These are phyloP conservation scores for Citrus inodora DNA, from an alignment of 345 rosid species.

Conservation along the genomic window DNA sequence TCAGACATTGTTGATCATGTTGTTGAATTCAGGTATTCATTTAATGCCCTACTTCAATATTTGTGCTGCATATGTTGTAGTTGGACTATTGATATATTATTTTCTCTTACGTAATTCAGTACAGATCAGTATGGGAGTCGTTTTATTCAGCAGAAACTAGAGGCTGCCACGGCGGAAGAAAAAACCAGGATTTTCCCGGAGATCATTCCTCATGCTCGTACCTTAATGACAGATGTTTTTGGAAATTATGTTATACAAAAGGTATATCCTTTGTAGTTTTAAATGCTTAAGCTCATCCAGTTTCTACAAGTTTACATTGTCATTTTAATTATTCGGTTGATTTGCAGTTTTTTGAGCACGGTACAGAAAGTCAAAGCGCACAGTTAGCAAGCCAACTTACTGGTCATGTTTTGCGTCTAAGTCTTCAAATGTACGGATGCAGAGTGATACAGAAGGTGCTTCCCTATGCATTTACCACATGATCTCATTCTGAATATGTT, in stretches of 20 bases:
- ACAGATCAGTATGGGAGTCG: conserved; percentile 95
- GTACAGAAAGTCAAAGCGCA: conserved; percentile 69
- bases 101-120: conserved; percentile 45
- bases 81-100: conserved; percentile 11
- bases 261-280: conserved; percentile 31
- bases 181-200: conserved; percentile 79
- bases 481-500: background rate
- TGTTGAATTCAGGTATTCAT: conserved; percentile 79
- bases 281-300: background rate
- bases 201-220: conserved; percentile 70
- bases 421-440: conserved; percentile 99
- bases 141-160: conserved; percentile 96
- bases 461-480: conserved; percentile 4
- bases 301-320: conserved; percentile 4
- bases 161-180: conserved; percentile 70
- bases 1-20: conserved; percentile 69
- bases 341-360: conserved; percentile 88
- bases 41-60: conserved; percentile 10
- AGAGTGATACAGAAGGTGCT: conserved; percentile 96
- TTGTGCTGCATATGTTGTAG: conserved; percentile 3
- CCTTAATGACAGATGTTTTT: conserved; percentile 98
- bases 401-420: conserved; percentile 84
- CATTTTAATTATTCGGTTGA: conserved; percentile 22
- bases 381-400: conserved; percentile 75
- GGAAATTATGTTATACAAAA: conserved; percentile 98